phyloP scores from a whole-genome alignment of 768 basidiomycete species.

The Lactarius trivialis region DNA sequence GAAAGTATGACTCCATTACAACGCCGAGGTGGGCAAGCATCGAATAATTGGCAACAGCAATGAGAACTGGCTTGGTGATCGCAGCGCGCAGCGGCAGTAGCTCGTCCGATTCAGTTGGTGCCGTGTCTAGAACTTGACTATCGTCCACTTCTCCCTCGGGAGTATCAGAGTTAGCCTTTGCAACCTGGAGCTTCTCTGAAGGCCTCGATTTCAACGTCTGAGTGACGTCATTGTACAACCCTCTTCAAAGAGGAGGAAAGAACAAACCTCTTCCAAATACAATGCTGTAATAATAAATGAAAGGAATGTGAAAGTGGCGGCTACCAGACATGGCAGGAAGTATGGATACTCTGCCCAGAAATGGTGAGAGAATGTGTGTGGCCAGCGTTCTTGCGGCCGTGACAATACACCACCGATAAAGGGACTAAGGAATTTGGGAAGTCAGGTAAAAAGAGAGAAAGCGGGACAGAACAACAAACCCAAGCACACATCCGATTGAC shows the following conservation, averaged over 20 bases:
- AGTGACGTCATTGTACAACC: not conserved
- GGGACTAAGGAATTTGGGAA: conserved; percentile 4
- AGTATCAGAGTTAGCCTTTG: not conserved
- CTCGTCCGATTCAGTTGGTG: not conserved
- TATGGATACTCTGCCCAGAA: conserved; percentile 26
- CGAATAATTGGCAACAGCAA: conserved; percentile 39
- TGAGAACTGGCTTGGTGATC: conserved; percentile 27
- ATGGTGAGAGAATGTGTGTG: conserved; percentile 12
- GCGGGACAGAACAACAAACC: conserved; percentile 5
- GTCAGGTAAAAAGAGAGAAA: not conserved
- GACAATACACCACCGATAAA: conserved; percentile 23
- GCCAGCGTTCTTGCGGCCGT: conserved; percentile 23
- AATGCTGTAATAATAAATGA: not conserved
- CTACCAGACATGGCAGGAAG: conserved; percentile 22
- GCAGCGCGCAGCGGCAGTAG: conserved; percentile 30
- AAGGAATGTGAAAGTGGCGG: not conserved
- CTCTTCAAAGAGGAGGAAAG: not conserved
- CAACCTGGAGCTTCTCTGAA: not conserved
- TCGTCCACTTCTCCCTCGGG: not conserved
- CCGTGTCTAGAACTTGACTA: not conserved
- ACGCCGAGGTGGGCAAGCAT: conserved; percentile 40
- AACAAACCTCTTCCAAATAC: not conserved
- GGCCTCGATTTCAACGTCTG: not conserved
- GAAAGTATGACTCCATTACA: conserved; percentile 34
- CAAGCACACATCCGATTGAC: not conserved